Evolutionary conservation across 2,329 filamentous ascomycete species (phyloP).

Genomic region (Colletotrichum falcatum): DNA sequence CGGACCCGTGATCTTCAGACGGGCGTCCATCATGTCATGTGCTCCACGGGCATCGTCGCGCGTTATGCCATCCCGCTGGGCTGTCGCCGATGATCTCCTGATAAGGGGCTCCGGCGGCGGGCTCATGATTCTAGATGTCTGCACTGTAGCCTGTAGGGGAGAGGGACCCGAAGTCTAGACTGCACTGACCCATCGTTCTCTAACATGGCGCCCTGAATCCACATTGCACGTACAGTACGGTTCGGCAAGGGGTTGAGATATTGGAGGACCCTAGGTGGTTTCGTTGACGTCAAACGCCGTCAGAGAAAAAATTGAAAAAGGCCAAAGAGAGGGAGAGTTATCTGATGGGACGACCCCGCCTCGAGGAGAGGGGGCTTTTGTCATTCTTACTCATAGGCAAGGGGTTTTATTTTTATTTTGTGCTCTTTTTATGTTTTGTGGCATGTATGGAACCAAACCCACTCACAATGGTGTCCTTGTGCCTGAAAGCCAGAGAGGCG

Average conservation of each 20-base stretch:
- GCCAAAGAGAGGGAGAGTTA: not conserved
- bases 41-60: not conserved
- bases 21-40: constrained; percentile 11
- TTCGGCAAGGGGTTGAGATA: not conserved
- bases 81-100: not conserved
- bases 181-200: constrained; percentile 15
- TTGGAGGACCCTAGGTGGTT: not conserved
- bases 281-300: not conserved
- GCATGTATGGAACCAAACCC: constrained; percentile 1
- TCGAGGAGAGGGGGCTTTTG: not conserved
- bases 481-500: not conserved
- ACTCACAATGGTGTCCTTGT: not conserved
- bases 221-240: not conserved
- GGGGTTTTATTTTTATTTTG: too few relatives aligned
- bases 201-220: not conserved
- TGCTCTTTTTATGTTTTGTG: not conserved
- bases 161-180: not conserved
- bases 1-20: not conserved
- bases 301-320: not conserved
- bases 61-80: not conserved
- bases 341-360: not conserved
- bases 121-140: not conserved
- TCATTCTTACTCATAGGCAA: not conserved
- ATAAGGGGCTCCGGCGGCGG: not conserved
- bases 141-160: too few relatives aligned